Base-by-base conservation (phyloP, 2,329 filamentous ascomycete genomes). In the Rhinocladiella mackenziei region DNA sequence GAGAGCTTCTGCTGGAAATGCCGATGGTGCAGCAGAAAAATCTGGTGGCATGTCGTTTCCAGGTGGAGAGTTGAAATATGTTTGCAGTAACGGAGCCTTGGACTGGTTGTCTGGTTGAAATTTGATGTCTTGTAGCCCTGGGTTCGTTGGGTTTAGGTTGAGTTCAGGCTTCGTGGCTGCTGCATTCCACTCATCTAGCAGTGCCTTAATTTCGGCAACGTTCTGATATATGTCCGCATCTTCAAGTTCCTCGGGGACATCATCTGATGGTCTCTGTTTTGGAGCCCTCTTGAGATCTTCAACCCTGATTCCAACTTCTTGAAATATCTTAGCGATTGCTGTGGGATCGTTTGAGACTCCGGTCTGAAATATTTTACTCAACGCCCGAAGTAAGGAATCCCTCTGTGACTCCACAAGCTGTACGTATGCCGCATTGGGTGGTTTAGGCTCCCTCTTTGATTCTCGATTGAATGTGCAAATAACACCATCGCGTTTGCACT, bases 381-480 rank as follows among this genome's bases (percentile, higher is more conserved):
- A 22, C 4, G 44, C 44, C 3, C 25, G 39, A 7, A 47, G 22
- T 20, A 47, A 29, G 18, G 18, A 31, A 22, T 47, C 44, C 22
- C 44, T 22, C 26, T 47, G 44, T 13, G 44, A 47, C 20, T 47
- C 39, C 9, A 47, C 44, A 13, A 47, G 35, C 9, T 47, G 44
- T 5, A 47, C 44, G 22, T 47, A 47, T 32, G 39, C 44, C 11
- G 44, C 38, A 26, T 47, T 47, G 6, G 32, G 39, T 4, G 44
- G 20, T 23, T 42, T 39, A 10, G 44, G 39, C 25, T 42, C 38
- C 15, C 43, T 26, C 17, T 45, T 42, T 10, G 39, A 42, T 18
- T 42, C 39, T 28, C 39, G 31, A 18, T 42, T 42, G 18, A 31
- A 29, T 10, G 39, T 42, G 23, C 39, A 42, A 25, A 42, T 42